A percentile compares a stretch with the other conserved stretches of the same genome.
Evolutionary conservation across 1,284 basidiomycete genomes (phyloP).

Genomic region (Puccinia novopanici): DNA sequence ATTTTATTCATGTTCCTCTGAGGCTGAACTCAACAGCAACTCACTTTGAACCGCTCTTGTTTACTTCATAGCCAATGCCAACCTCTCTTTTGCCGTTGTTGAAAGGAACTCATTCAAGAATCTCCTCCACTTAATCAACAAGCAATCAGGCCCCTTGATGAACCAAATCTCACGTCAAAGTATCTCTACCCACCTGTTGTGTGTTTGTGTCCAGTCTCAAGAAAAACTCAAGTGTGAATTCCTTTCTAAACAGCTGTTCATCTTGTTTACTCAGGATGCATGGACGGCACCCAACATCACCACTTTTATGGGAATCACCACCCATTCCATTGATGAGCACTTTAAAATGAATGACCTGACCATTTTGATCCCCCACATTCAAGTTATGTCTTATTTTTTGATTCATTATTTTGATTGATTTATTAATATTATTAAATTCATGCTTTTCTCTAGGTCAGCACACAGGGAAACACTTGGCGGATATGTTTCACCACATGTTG

Average conservation of each 20-base stretch:
- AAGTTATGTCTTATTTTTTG: neutral
- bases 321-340: too few species aligned
- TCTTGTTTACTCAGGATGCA: neutral
- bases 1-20: too few species aligned
- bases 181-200: neutral
- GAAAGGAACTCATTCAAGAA: neutral
- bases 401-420: neutral
- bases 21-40: too few species aligned
- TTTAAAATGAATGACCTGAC: too few species aligned
- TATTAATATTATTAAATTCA: too few species aligned
- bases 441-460: neutral
- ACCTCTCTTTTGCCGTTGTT: neutral
- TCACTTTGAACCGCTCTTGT: too few species aligned
- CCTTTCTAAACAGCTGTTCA: neutral
- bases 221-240: neutral
- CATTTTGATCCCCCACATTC: neutral
- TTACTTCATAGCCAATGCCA: too few species aligned
- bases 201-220: neutral
- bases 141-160: neutral
- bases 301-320: neutral
- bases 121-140: neutral
- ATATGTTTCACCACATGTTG: neutral
- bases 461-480: neutral
- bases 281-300: neutral
- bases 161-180: neutral